Evolutionary conservation across 768 basidiomycete species (phyloP).

Genomic region (Mycena filopes): DNA sequence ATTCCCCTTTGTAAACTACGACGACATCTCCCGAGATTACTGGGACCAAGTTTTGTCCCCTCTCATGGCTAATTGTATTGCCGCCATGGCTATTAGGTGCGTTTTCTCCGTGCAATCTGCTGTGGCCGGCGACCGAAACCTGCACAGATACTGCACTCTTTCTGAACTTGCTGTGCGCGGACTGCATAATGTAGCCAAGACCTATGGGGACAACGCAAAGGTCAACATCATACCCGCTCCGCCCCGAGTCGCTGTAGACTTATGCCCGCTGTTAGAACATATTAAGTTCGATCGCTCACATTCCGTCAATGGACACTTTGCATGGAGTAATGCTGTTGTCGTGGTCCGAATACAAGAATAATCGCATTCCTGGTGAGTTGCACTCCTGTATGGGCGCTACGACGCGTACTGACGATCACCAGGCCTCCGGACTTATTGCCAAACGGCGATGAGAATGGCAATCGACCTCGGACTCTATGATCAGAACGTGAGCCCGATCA

Average conservation of each 20-base stretch:
- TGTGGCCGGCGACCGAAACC: conserved; percentile 21
- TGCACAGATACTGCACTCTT: conserved; percentile 64
- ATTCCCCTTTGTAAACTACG: conserved; percentile 78
- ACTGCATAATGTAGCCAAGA: conserved; percentile 69
- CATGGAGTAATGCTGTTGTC: conserved; percentile 79
- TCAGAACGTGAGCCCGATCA: conserved; percentile 59
- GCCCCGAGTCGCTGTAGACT: conserved; percentile 19
- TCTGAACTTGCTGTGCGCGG: conserved; percentile 70
- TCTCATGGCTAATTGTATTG: conserved; percentile 68
- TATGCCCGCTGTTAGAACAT: conserved; percentile 53
- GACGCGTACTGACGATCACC: conserved; percentile 25
- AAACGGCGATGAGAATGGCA: conserved; percentile 77
- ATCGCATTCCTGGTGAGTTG: conserved; percentile 62
- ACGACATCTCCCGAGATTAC: conserved; percentile 70
- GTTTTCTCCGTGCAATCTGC: conserved; percentile 31
- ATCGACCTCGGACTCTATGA: conserved; percentile 75
- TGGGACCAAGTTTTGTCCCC: conserved; percentile 66
- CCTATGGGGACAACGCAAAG: conserved; percentile 77
- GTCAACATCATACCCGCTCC: conserved; percentile 49
- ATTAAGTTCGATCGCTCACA: conserved; percentile 61
- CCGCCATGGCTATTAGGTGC: conserved; percentile 70
- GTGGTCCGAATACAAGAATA: conserved; percentile 80
- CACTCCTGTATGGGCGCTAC: conserved; percentile 16
- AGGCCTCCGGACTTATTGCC: conserved; percentile 64
- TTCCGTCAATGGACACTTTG: conserved; percentile 73